Percentiles rank a stretch among this genome's conserved stretches.
Conservation (phyloP, 2,329 filamentous ascomycete species). For the Coniochaeta sp. region DNA sequence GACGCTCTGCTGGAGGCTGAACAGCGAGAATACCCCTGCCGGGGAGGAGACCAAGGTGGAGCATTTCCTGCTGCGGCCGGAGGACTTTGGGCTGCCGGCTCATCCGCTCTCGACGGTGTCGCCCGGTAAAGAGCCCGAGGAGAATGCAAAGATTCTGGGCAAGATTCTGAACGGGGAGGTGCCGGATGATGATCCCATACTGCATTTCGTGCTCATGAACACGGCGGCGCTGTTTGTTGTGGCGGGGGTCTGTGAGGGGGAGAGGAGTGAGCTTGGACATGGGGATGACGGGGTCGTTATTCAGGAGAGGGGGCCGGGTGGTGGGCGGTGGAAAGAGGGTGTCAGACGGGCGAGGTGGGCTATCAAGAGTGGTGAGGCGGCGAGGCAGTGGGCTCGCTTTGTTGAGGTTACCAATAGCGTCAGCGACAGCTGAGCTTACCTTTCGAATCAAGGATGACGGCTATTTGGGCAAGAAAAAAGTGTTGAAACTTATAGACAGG, state of each 20-base stretch:
- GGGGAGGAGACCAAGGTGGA: conserved; percentile 49
- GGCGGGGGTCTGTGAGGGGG: conserved; percentile 78
- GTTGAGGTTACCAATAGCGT: conserved; percentile 67
- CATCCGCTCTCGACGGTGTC: conserved; percentile 74
- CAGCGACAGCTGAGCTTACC: conserved; percentile 6
- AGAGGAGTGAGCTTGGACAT: conserved; percentile 69
- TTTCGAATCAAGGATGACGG: not conserved
- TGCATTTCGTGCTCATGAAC: conserved; percentile 93
- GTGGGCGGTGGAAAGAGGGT: conserved; percentile 91
- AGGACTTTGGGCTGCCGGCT: conserved; percentile 75
- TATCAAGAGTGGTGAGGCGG: conserved; percentile 77
- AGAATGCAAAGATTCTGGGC: conserved; percentile 81
- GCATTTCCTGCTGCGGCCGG: conserved; percentile 69
- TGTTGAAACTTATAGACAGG: not conserved
- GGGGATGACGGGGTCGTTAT: conserved; percentile 78
- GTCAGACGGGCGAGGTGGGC: conserved; percentile 82
- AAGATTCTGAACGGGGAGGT: conserved; percentile 69
- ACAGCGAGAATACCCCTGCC: conserved; percentile 31
- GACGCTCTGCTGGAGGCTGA: conserved; percentile 82
- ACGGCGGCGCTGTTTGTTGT: conserved; percentile 81
- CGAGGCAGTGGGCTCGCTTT: conserved; percentile 74
- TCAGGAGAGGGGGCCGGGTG: conserved; percentile 74
- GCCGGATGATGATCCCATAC: conserved; percentile 68
- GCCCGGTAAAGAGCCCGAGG: conserved; percentile 73
- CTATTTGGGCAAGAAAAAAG: not conserved